These are phyloP conservation scores for Malus hybrid DNA, from an alignment of 331 rosid species.

Conservation along the genomic window DNA sequence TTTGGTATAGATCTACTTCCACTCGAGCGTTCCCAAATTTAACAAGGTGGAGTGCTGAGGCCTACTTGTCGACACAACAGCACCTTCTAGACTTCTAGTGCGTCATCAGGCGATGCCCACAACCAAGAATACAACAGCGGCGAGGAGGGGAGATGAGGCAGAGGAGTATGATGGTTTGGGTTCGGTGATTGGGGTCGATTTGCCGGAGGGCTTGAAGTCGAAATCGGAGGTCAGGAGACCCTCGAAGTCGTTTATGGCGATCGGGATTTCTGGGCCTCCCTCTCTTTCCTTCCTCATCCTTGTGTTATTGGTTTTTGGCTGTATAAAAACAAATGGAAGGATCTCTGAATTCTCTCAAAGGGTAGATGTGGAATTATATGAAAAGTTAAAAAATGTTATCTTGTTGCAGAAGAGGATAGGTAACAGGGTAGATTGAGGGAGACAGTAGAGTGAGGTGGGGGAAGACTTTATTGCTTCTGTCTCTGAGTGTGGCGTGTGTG, in stretches of 20 bases:
- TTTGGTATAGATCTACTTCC: slow-evolving; percentile 70
- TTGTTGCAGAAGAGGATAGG: not conserved
- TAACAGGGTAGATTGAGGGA: too few relatives aligned
- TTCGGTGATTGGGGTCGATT: slow-evolving; percentile 45
- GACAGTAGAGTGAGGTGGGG: too few relatives aligned
- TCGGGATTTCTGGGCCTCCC: not conserved
- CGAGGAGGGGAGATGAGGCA: not conserved
- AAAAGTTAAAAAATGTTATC: not conserved
- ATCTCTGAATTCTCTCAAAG: not conserved
- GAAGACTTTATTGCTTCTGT: too few relatives aligned
- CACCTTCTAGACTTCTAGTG: slow-evolving; percentile 12
- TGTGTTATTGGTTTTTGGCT: not conserved
- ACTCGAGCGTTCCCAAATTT: slow-evolving; percentile 68
- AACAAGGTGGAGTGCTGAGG: slow-evolving; percentile 90
- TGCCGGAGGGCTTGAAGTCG: slow-evolving; percentile 64
- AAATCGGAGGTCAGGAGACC: slow-evolving; percentile 63
- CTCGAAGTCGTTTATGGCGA: slow-evolving; percentile 70
- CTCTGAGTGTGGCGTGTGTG: too few relatives aligned
- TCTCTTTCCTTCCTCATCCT: not conserved
- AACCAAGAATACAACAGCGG: not conserved
- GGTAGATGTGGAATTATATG: slow-evolving; percentile 1
- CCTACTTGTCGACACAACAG: slow-evolving; percentile 49
- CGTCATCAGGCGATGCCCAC: not conserved
- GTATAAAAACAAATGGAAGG: not conserved
- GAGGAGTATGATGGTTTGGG: too few relatives aligned